Evolutionary conservation across 2,329 filamentous ascomycete species (phyloP), one percentile per base, ranked within the genome.

Genomic region (Trichothecium roseum): DNA sequence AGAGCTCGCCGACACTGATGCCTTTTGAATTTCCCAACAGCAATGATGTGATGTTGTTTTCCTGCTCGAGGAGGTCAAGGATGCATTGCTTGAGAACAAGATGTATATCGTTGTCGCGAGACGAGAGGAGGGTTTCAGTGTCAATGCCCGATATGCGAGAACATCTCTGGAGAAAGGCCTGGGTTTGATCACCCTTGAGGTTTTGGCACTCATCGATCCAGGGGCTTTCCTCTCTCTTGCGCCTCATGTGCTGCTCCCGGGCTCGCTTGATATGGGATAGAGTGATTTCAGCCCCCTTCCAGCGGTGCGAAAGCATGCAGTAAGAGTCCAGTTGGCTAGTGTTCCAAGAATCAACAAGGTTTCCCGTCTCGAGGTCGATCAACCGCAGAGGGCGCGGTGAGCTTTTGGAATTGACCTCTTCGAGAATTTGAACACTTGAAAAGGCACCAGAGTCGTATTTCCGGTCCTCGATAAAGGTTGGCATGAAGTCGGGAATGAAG

Each of bases 291-390:
- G 35, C 36, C 3, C 37, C 38, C 12, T 38, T 40, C 35, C 38
- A 40, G 14, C 36, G 35, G 20, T 40, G 38, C 1, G 38, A 40
- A n/a, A 40, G 30, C 31, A 38, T 40, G 12, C 36, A 34, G 17
- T 40, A 40, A 7, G 31, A 36, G 3, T 31, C 38, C 20, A 37
- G 28, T 9, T 17, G 7, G 8, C 30, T 14, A 14, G 22, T 20
- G 17, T 16, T 14, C 6, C 7, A 14, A 6, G 6, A 32, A 18
- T 20, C 17, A 14, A 32, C 30, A 14, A 32, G 12, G 18, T 32
- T 32, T 6, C 30, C 30, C 17, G 30, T 32, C 14, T 32, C 30
- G 30, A 32, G 7, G 17, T 32, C 30, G 18, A 32, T 8, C 14
- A 32, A n/a, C n/a, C n/a, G n/a, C n/a, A n/a, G n/a, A n/a, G n/a